Evolutionary conservation across 139 green algal species (phyloP).

Genomic region (Picochlorum sp.): DNA sequence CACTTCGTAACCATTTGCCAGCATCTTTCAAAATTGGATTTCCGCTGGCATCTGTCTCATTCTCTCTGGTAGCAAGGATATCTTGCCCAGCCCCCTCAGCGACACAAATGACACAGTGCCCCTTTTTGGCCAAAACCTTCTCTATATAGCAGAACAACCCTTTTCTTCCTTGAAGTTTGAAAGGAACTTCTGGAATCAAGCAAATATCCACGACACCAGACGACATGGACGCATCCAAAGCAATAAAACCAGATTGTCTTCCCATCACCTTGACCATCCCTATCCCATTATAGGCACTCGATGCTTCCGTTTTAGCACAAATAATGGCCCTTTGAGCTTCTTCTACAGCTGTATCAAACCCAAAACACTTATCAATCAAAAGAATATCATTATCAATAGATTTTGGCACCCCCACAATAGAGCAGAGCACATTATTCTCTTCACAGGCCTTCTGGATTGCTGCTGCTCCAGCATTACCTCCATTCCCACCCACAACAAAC

Average conservation of each 20-base stretch:
- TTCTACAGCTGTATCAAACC: conserved; percentile 80
- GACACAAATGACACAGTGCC: conserved; percentile 66
- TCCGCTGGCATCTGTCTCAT: conserved; percentile 42
- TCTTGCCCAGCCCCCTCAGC: conserved; percentile 73
- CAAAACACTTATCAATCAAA: conserved; percentile 72
- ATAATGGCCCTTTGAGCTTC: conserved; percentile 55
- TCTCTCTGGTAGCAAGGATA: conserved; percentile 21
- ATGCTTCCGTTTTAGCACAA: conserved; percentile 62
- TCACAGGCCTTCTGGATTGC: conserved; percentile 62
- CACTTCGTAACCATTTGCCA: conserved; percentile 48
- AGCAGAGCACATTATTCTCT: conserved; percentile 50
- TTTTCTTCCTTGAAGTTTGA: conserved; percentile 66
- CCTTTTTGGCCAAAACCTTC: conserved; percentile 65
- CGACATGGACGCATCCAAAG: conserved; percentile 67
- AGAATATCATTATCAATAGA: conserved; percentile 98
- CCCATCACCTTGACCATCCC: conserved; percentile 88
- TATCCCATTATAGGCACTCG: conserved; percentile 51
- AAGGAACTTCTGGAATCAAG: conserved; percentile 91
- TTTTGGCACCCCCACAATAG: conserved; percentile 89
- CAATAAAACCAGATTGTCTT: conserved; percentile 75
- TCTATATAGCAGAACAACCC: conserved; percentile 77
- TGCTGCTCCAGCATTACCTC: conserved; percentile 72
- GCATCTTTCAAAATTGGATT: conserved; percentile 64
- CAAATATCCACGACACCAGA: conserved; percentile 54
- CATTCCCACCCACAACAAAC: conserved; percentile 92